A percentile compares a stretch with the other conserved stretches of the same genome.
These are phyloP conservation scores for Mucor sp. DNA, from an alignment of 371 early-diverging fungal species.

Conservation along the genomic window DNA sequence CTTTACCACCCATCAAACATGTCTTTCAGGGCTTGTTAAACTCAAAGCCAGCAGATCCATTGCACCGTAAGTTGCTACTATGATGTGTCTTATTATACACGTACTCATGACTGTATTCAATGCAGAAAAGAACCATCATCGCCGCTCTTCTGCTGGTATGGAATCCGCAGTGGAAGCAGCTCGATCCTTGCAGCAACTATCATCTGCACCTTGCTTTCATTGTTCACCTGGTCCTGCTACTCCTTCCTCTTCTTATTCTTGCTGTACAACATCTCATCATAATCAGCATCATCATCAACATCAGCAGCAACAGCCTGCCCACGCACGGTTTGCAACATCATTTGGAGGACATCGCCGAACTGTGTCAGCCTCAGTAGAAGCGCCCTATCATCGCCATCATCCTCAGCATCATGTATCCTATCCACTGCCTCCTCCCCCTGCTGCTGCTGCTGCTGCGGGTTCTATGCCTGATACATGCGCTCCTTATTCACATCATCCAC, in stretches of 20 bases:
- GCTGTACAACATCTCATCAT: not conserved
- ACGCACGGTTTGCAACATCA: not conserved
- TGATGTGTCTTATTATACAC: not conserved
- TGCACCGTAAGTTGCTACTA: not conserved
- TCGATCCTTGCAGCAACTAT: slow-evolving; percentile 12
- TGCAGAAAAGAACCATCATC: not conserved
- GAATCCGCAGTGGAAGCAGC: slow-evolving; percentile 4
- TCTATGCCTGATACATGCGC: not conserved
- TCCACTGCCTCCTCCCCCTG: not conserved
- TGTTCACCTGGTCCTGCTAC: slow-evolving; percentile 3
- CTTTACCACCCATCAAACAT: slow-evolving; percentile 23
- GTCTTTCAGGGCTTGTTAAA: slow-evolving; percentile 18
- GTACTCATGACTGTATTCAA: not conserved
- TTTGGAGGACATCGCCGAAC: slow-evolving; percentile 22
- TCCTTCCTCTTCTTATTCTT: not conserved
- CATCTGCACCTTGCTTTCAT: not conserved
- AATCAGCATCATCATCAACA: not conserved
- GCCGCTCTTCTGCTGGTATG: slow-evolving; percentile 2
- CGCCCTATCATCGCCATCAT: not conserved
- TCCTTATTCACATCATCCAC: not conserved
- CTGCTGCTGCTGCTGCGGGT: not conserved
- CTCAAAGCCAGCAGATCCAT: not conserved
- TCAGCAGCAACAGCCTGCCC: not conserved
- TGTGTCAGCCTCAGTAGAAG: slow-evolving; percentile 13
- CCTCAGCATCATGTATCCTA: not conserved